Evolutionary conservation across 129 eudicot genomes (phyloP).

Genomic region (Artemisia tridentata): DNA sequence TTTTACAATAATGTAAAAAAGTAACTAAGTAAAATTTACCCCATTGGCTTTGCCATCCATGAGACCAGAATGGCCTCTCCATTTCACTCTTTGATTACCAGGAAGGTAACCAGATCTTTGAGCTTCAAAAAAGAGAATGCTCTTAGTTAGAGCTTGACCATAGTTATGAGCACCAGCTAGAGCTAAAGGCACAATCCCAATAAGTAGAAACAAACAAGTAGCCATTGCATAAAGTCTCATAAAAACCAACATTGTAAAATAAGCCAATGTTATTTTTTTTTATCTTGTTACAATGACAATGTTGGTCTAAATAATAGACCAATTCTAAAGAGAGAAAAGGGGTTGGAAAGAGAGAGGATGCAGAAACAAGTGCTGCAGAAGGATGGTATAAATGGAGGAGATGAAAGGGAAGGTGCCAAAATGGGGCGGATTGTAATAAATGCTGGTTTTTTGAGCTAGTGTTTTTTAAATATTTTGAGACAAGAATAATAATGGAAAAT

Average conservation of each 20-base stretch:
- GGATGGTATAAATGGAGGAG: conserved; percentile 51
- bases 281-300: conserved; percentile 30
- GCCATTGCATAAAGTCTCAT: conserved; percentile 40
- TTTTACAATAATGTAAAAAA: not conserved
- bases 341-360: conserved; percentile 28
- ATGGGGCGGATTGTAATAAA: conserved; percentile 54
- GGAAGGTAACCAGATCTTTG: conserved; percentile 88
- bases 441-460: conserved; percentile 39
- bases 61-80: conserved; percentile 80
- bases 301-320: conserved; percentile 52
- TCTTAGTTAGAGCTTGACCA: conserved; percentile 67
- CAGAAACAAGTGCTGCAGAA: conserved; percentile 38
- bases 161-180: conserved; percentile 71
- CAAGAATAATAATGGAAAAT: not conserved
- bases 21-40: conserved; percentile 19
- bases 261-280: conserved; percentile 3
- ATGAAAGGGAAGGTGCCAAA: conserved; percentile 62
- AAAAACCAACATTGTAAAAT: conserved; percentile 40
- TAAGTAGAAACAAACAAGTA: conserved; percentile 50
- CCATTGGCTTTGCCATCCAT: conserved; percentile 55
- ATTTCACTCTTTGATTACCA: conserved; percentile 52
- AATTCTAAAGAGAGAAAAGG: conserved; percentile 23
- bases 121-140: conserved; percentile 82
- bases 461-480: not conserved
- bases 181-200: conserved; percentile 52